These are phyloP conservation scores for Blastobotrys mokoenaii DNA, from an alignment of 805 yeast genomes.

Conservation along the genomic window DNA sequence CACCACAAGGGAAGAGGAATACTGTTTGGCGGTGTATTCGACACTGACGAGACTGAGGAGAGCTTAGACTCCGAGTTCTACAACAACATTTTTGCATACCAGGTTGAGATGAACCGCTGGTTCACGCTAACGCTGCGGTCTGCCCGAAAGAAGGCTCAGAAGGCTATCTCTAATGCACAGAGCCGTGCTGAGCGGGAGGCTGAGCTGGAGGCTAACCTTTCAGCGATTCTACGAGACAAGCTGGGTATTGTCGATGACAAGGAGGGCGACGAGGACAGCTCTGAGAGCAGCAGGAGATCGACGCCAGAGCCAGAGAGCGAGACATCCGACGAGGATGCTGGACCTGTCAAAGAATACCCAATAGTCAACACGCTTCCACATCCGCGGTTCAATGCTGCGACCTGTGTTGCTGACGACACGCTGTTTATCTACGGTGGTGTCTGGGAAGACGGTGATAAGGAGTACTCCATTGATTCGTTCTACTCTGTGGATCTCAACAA, in stretches of 20 bases:
- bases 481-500: slow-evolving; percentile 80
- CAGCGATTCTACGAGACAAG: slow-evolving; percentile 30
- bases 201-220: slow-evolving; percentile 75
- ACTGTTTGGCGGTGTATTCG: slow-evolving; percentile 92
- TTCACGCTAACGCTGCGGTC: slow-evolving; percentile 59
- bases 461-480: slow-evolving; percentile 73
- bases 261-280: slow-evolving; percentile 18
- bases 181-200: slow-evolving; percentile 49
- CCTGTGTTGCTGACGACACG: slow-evolving; percentile 77
- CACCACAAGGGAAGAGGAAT: slow-evolving; percentile 87
- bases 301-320: slow-evolving; percentile 16
- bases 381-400: slow-evolving; percentile 76
- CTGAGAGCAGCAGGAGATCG: slow-evolving; percentile 1
- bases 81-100: slow-evolving; percentile 74
- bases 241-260: slow-evolving; percentile 23
- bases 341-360: slow-evolving; percentile 42
- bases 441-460: slow-evolving; percentile 84
- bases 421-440: slow-evolving; percentile 84
- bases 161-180: slow-evolving; percentile 36
- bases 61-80: slow-evolving; percentile 75
- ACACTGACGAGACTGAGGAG: slow-evolving; percentile 92
- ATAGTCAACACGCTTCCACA: slow-evolving; percentile 66
- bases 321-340: slow-evolving; percentile 32
- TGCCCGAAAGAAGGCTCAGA: slow-evolving; percentile 41
- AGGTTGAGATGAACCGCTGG: slow-evolving; percentile 85